These are phyloP conservation scores for Ramalina intermedia DNA, from an alignment of 495 filamentous ascomycete genomes.

Conservation along the genomic window DNA sequence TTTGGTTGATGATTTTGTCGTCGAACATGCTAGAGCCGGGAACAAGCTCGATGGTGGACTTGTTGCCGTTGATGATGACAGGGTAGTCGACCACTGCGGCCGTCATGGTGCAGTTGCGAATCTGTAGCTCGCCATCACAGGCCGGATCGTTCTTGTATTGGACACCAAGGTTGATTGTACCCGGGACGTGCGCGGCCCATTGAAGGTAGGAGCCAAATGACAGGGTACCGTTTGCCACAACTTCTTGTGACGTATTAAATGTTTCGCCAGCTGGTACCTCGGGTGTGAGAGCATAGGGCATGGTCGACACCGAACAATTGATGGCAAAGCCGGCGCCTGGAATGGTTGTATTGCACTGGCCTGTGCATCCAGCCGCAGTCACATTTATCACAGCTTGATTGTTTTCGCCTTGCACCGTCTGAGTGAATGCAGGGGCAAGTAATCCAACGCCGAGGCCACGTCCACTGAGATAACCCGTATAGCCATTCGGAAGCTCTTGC, in stretches of 20 bases:
- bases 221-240: background rate
- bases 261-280: background rate
- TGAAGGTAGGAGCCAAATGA: background rate
- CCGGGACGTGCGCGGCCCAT: background rate
- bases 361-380: constrained; percentile 1
- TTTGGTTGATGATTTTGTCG: background rate
- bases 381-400: background rate
- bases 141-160: background rate
- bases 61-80: constrained; percentile 3
- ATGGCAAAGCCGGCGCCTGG: constrained; percentile 2
- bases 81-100: constrained; percentile 3
- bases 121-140: background rate
- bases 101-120: background rate
- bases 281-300: background rate
- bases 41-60: constrained; percentile 1
- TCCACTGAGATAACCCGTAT: background rate
- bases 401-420: constrained; percentile 1
- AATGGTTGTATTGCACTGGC: constrained; percentile 3
- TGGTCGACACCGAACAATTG: background rate
- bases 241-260: background rate
- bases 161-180: background rate
- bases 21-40: constrained; percentile 1
- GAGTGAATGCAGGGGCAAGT: constrained; percentile 1
- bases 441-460: background rate
- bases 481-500: background rate